phyloP scores from a whole-genome alignment of 495 filamentous ascomycete species.

The Schizothecium vesticola region DNA sequence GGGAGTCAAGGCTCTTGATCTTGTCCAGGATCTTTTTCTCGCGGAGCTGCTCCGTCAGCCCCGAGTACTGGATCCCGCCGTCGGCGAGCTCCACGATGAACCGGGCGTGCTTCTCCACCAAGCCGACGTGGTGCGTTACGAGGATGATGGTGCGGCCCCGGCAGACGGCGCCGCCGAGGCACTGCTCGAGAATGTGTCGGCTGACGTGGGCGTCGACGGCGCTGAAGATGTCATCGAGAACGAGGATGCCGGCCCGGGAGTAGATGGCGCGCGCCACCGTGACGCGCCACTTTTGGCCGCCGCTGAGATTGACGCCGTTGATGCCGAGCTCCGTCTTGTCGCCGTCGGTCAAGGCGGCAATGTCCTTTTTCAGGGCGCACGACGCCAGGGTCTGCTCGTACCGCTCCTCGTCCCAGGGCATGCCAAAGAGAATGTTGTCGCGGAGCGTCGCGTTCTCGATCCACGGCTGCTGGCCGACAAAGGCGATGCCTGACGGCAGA shows the following conservation, averaged over 20 bases:
- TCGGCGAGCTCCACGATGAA: constrained; percentile 63
- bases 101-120: constrained; percentile 57
- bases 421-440: constrained; percentile 42
- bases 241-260: constrained; percentile 74
- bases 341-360: constrained; percentile 71
- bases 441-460: constrained; percentile 39
- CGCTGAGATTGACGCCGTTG: constrained; percentile 77
- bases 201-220: constrained; percentile 55
- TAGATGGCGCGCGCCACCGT: constrained; percentile 81
- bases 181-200: constrained; percentile 6
- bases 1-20: constrained; percentile 48
- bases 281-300: constrained; percentile 78
- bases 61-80: constrained; percentile 55
- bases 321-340: constrained; percentile 83
- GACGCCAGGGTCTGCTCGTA: constrained; percentile 77
- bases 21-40: constrained; percentile 46
- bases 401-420: constrained; percentile 49
- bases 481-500: constrained; percentile 6
- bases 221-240: constrained; percentile 77
- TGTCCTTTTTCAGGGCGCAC: constrained; percentile 73
- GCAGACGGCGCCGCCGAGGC: constrained; percentile 10
- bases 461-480: constrained; percentile 34
- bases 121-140: constrained; percentile 19
- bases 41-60: constrained; percentile 47
- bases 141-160: constrained; percentile 15